Evolutionary conservation across 139 green algal genomes (phyloP).

Genomic region (Chlamydomonas applanata): DNA sequence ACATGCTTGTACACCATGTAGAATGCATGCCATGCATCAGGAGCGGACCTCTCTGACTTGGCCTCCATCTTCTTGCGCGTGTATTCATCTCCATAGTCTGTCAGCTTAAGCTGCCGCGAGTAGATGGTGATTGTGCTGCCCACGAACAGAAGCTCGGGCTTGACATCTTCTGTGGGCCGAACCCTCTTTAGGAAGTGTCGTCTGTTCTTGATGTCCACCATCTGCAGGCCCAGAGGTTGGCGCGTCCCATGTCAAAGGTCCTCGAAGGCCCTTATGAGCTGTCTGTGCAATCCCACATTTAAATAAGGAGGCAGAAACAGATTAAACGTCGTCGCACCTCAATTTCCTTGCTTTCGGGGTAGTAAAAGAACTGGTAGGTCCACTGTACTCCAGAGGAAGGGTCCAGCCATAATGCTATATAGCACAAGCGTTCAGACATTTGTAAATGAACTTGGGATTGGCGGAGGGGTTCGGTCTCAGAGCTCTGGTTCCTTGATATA

Average conservation of each 20-base stretch:
- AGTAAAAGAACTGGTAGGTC: conserved; percentile 75
- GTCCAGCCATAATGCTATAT: conserved; percentile 75
- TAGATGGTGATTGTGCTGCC: conserved; percentile 67
- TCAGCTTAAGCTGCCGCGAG: conserved; percentile 67
- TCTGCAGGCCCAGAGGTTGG: background rate
- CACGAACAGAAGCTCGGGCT: conserved; percentile 57
- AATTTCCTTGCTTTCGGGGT: conserved; percentile 56
- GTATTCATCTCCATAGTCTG: conserved; percentile 75
- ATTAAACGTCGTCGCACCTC: conserved; percentile 55
- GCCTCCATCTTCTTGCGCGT: conserved; percentile 48
- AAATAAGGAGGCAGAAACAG: background rate
- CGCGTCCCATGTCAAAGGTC: background rate
- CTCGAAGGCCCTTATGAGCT: conserved; percentile 5
- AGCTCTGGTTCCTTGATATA: too few relatives aligned
- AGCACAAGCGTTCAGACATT: conserved; percentile 47
- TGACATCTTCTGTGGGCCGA: conserved; percentile 46
- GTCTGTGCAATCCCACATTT: background rate
- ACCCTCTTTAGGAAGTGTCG: conserved; percentile 72
- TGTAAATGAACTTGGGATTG: background rate
- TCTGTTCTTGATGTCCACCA: conserved; percentile 83
- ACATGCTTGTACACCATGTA: background rate
- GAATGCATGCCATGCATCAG: background rate
- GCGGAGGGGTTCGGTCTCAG: too few relatives aligned
- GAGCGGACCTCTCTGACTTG: conserved; percentile 44
- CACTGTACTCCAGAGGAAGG: conserved; percentile 38